Percentiles rank a stretch among this genome's conserved stretches.
Evolutionary conservation across 129 eudicot species (phyloP).

Genomic region (Dittrichia graveolens): DNA sequence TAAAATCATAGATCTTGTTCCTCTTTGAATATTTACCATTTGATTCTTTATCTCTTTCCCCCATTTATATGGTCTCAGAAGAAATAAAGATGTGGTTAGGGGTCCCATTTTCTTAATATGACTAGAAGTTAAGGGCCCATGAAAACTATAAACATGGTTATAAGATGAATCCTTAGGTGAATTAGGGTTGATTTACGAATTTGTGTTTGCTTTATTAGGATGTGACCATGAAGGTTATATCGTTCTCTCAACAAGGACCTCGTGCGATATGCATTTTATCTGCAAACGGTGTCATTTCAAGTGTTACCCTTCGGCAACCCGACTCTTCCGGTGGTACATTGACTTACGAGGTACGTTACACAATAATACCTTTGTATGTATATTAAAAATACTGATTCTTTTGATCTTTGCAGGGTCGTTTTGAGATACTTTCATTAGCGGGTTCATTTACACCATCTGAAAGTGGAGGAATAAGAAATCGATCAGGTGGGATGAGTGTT

Average conservation of each 20-base stretch:
- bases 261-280: conserved; percentile 85
- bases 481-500: conserved; percentile 87
- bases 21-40: neutral
- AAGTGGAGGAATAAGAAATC: conserved; percentile 77
- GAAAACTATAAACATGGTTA: neutral
- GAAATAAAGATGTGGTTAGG: neutral
- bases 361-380: neutral
- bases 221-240: conserved; percentile 88
- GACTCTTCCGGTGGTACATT: conserved; percentile 92
- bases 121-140: neutral
- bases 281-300: conserved; percentile 89
- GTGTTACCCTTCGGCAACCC: conserved; percentile 89
- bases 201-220: conserved; percentile 51
- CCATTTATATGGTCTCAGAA: neutral
- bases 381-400: neutral
- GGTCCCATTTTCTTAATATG: neutral
- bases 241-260: conserved; percentile 96
- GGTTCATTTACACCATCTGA: conserved; percentile 92
- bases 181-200: neutral
- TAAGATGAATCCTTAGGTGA: neutral
- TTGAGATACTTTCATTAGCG: conserved; percentile 81
- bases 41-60: neutral
- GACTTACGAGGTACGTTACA: conserved; percentile 75
- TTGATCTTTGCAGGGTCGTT: conserved; percentile 60
- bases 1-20: conserved; percentile 32